Base-by-base conservation (phyloP, 257 asterid species). In the Scutellaria baicalensis region DNA sequence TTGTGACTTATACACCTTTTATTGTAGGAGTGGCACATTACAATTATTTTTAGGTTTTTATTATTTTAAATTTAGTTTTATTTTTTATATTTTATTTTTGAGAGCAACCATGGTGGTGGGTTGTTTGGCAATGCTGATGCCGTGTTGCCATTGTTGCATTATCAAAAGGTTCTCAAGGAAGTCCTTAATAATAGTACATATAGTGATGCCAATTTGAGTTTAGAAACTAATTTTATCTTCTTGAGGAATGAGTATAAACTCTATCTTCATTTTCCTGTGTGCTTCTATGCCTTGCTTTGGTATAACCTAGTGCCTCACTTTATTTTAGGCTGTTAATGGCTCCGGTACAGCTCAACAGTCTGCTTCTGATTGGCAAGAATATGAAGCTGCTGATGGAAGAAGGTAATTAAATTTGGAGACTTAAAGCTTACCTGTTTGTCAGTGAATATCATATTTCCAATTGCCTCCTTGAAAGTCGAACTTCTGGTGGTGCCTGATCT, bases 291-390 rank as follows among this genome's bases (percentile, higher is more conserved):
- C 7, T 50, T n/a, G 57, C 14, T 63, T 8, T 5, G 14, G 7
- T 71, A 33, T 75, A 74, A 66, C 69, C 54, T 59, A 75, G 57
- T 31, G 9, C 8, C 10, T 36, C 54, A 35, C 58, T 63, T 42
- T 49, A 59, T 56, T 72, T 57, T 77, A 82, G 86, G 87, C 73
- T 77, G 83, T 68, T 62, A 82, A 78, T 63, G 83, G 72, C 68
- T 73, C 82, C 55, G 65, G 61, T 77, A 49, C 75, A 21, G 57
- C 86, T 76, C 86, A 77, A 59, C 97, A 81, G 71, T 75, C 78
- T 78, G 84, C 85, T 56, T 87, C 93, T 54, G 96, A 91, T 80
- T 94, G 99, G 99, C 97, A 87, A 84, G 99, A 94, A 76, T 86
- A 78, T 77, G 92, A 87, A 66, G 90, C 92, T 78, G 84, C 91